Conservation (phyloP, 2,329 filamentous ascomycete species). For the Ophiosphaerella herpotricha region DNA sequence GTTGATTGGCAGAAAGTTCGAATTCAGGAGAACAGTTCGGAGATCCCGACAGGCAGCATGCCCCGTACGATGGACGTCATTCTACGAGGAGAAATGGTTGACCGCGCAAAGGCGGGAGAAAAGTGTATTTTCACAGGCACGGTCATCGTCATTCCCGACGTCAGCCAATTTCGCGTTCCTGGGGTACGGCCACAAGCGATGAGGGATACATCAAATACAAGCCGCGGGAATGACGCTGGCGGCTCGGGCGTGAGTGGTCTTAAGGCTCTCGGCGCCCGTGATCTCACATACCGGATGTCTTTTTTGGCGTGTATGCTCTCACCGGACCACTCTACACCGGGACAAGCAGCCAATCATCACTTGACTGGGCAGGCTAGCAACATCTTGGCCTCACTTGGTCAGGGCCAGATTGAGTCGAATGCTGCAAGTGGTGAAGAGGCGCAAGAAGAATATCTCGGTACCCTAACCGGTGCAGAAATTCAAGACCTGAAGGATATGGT, state of each 20-base stretch:
- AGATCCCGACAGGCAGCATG: constrained; percentile 98
- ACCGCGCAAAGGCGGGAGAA: constrained; percentile 94
- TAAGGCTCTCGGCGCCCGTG: constrained; percentile 89
- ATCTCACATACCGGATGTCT: constrained; percentile 93
- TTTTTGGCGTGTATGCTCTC: constrained; percentile 97
- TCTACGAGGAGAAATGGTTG: constrained; percentile 93
- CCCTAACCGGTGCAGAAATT: constrained; percentile 84
- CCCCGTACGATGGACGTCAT: constrained; percentile 97
- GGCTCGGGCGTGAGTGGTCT: constrained; percentile 85
- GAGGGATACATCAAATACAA: constrained; percentile 75
- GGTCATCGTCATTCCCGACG: constrained; percentile 93
- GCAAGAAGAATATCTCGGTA: constrained; percentile 84
- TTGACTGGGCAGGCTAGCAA: constrained; percentile 77
- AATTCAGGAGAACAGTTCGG: constrained; percentile 96
- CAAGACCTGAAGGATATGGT: constrained; percentile 92
- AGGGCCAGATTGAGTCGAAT: constrained; percentile 66
- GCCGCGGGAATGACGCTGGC: constrained; percentile 77
- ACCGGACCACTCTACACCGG: constrained; percentile 80
- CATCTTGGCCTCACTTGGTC: constrained; percentile 82
- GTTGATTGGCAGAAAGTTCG: constrained; percentile 99
- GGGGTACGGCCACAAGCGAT: constrained; percentile 82
- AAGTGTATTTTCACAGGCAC: constrained; percentile 98
- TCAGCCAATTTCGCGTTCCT: constrained; percentile 90
- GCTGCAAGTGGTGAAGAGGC: constrained; percentile 76
- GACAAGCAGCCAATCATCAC: constrained; percentile 71